Percentiles rank a stretch among this genome's conserved stretches.
phyloP scores from a whole-genome alignment of 1,284 basidiomycete species.

The Cryptococcus sp. region DNA sequence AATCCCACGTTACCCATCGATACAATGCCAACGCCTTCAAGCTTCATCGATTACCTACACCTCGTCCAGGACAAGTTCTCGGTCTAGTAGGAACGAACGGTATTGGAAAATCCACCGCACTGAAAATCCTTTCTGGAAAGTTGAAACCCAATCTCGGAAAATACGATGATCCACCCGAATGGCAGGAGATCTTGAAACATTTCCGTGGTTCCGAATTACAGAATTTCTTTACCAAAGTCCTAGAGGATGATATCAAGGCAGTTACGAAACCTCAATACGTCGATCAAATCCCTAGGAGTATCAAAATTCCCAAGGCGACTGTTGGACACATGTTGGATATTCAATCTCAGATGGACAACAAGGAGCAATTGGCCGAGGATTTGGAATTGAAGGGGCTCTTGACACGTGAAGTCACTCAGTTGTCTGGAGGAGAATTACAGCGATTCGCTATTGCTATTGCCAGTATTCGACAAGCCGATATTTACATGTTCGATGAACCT shows the following conservation, averaged over 20 bases:
- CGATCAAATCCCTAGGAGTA: conserved; percentile 91
- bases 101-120: conserved; percentile 94
- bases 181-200: conserved; percentile 95
- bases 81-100: conserved; percentile 96
- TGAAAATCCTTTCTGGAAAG: conserved; percentile 93
- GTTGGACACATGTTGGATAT: conserved; percentile 81
- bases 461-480: conserved; percentile 77
- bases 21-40: conserved; percentile 98
- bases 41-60: conserved; percentile 90
- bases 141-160: conserved; percentile 65
- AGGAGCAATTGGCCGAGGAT: conserved; percentile 69
- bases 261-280: conserved; percentile 99
- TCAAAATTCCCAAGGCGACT: conserved; percentile 76
- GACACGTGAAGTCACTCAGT: conserved; percentile 72
- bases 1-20: conserved; percentile 90
- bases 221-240: conserved; percentile 98
- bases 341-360: conserved; percentile 59
- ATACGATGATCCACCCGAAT: conserved; percentile 78
- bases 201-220: conserved; percentile 96
- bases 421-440: conserved; percentile 94
- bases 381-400: conserved; percentile 82
- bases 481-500: conserved; percentile 70
- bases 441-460: conserved; percentile 66
- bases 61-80: conserved; percentile 89
- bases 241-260: conserved; percentile 95